Evolutionary conservation across 257 asterid genomes (phyloP), one percentile per base, ranked within the genome.

Genomic region (Solanum medicagineum): DNA sequence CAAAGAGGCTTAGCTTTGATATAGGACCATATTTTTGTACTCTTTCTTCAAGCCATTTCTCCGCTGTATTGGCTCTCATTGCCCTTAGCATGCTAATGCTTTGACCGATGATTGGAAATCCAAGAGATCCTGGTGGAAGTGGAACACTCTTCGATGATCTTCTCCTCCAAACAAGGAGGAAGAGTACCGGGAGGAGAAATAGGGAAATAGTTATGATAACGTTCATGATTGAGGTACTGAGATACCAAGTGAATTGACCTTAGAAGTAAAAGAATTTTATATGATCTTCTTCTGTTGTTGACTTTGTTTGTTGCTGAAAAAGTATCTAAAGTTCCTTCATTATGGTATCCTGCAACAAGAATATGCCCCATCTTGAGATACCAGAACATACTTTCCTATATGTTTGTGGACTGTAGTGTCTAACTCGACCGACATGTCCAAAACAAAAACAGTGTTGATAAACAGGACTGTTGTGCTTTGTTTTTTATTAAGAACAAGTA

Each of bases 81-180:
- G 94, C 92, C 94, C 94, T 84, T 29, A 92, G 87, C 75, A 93
- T 91, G 44, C 86, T 73, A 14, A 93, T 91, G 88, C 94, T 93
- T 81, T 92, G 97, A 24, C 98, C 98, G 8, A 93, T 84, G 4
- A 93, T 62, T 0, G 97, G 97, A 2, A 93, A 3, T 32, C 97
- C 97, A 8, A 92, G 85, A 54, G 98, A 89, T 13, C 97, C 95
- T 0, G 98, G 97, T 2, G 98, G 98, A 14, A 89, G 97, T 2
- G 98, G 98, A 14, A 89, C 49, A 84, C 89, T 87, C 16, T 81
- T 20, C 3, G 70, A 51, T 62, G 87, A 3, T 84, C 85, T 75
- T 66, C 26, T 57, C 59, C 65, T 89, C 51, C 40, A 84, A 11
- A 84, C 4, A 2, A 92, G 74, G 74, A 88, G 82, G 29, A 86